phyloP scores from a whole-genome alignment of 1,284 basidiomycete genomes.

The Trichosporon asahii region DNA sequence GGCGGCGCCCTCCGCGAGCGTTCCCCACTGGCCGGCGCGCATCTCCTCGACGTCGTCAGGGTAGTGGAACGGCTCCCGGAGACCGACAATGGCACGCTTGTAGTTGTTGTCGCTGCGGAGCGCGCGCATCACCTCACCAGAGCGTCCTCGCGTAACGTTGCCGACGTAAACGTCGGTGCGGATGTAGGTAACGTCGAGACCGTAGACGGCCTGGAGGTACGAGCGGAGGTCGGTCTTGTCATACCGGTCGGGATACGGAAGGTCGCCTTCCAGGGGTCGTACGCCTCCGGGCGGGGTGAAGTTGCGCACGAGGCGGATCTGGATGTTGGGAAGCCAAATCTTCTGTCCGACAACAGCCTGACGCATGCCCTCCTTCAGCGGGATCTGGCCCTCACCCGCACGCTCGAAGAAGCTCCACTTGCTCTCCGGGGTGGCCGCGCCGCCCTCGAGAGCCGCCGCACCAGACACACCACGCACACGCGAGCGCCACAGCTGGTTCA shows the following conservation, averaged over 20 bases:
- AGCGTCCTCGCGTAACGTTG: conserved; percentile 53
- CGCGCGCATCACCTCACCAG: conserved; percentile 33
- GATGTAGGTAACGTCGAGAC: conserved; percentile 84
- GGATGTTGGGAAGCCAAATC: conserved; percentile 83
- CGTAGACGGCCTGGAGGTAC: conserved; percentile 78
- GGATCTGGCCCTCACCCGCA: conserved; percentile 15
- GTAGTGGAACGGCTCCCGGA: conserved; percentile 86
- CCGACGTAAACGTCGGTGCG: conserved; percentile 84
- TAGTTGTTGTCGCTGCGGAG: conserved; percentile 59
- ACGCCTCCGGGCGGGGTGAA: conserved; percentile 70
- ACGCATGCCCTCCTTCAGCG: conserved; percentile 5
- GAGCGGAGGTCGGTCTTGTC: conserved; percentile 89
- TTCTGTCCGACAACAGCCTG: conserved; percentile 67
- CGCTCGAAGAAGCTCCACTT: conserved; percentile 16
- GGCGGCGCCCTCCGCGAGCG: conserved; percentile 39
- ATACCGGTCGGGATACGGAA: conserved; percentile 78
- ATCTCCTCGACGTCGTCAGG: conserved; percentile 75
- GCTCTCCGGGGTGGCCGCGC: conserved; percentile 8
- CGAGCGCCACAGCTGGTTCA: conserved; percentile 37
- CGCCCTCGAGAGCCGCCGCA: not conserved
- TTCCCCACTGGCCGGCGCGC: conserved; percentile 41
- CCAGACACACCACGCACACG: conserved; percentile 36
- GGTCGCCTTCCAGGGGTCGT: conserved; percentile 92
- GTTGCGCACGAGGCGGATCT: conserved; percentile 80
- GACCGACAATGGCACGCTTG: conserved; percentile 83